A percentile compares a stretch with the other conserved stretches of the same genome.
Evolutionary conservation across 805 yeast species (phyloP).

Genomic region (Lipomyces japonicus): DNA sequence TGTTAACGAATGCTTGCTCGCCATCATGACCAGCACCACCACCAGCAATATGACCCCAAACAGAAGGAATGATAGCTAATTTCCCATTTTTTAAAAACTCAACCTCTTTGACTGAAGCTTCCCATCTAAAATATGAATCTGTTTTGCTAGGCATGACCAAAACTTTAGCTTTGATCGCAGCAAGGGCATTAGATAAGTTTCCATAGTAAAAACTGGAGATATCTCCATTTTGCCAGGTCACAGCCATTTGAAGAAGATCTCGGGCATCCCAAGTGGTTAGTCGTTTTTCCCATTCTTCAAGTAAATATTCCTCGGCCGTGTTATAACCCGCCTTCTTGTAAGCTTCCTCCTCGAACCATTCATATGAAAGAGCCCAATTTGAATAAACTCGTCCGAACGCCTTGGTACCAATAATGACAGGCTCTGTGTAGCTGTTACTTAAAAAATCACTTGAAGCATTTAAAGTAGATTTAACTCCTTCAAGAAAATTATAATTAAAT

Average conservation of each 20-base stretch:
- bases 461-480: conserved; percentile 25
- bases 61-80: conserved; percentile 23
- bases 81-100: conserved; percentile 22
- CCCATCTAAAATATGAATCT: conserved; percentile 27
- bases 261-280: conserved; percentile 26
- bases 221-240: conserved; percentile 29
- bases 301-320: conserved; percentile 25
- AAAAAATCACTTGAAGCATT: conserved; percentile 23
- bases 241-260: conserved; percentile 27
- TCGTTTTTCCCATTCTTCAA: conserved; percentile 26
- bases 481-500: conserved; percentile 27
- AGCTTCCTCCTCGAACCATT: conserved; percentile 28
- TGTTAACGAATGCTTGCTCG: conserved; percentile 22
- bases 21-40: conserved; percentile 26
- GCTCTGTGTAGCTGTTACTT: conserved; percentile 23
- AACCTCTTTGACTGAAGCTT: conserved; percentile 25
- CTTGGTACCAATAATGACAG: conserved; percentile 21
- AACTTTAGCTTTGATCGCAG: conserved; percentile 23
- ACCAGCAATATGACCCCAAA: conserved; percentile 29
- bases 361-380: conserved; percentile 28
- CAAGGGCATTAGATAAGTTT: conserved; percentile 22
- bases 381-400: conserved; percentile 30
- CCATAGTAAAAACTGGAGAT: conserved; percentile 25
- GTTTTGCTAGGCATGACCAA: conserved; percentile 27
- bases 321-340: conserved; percentile 25